Percentiles rank a stretch among this genome's conserved stretches.
phyloP scores from a whole-genome alignment of 331 rosid genomes.

The Rhamnella rubrinervis region DNA sequence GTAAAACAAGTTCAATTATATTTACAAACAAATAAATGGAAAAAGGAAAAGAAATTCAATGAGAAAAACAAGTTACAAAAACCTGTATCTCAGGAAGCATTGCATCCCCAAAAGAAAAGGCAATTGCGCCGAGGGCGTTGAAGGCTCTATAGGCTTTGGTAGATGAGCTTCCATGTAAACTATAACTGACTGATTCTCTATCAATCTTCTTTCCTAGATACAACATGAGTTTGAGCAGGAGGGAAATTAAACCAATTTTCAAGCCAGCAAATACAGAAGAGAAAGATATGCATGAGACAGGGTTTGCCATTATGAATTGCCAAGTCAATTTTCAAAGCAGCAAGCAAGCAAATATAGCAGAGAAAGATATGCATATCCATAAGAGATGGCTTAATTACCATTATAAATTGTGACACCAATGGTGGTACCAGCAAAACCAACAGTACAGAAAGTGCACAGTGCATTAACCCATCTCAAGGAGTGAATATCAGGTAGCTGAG shows the following conservation, averaged over 20 bases:
- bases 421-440: conserved; percentile 75
- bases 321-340: neutral
- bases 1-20: neutral
- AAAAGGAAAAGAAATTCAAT: neutral
- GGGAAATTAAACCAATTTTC: neutral
- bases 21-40: neutral
- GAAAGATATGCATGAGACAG: neutral
- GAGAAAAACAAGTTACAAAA: neutral
- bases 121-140: conserved; percentile 67
- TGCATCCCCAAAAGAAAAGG: conserved; percentile 81
- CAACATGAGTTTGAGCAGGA: neutral
- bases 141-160: conserved; percentile 57
- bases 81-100: conserved; percentile 87
- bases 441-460: conserved; percentile 72
- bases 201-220: conserved; percentile 58
- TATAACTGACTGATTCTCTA: conserved; percentile 49
- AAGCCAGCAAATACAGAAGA: neutral
- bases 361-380: neutral
- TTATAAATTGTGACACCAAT: conserved; percentile 64
- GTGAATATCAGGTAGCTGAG: conserved; percentile 80
- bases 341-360: neutral
- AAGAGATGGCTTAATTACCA: conserved; percentile 32
- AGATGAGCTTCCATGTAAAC: conserved; percentile 58
- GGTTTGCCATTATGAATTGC: too few species aligned
- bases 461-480: conserved; percentile 77